Evolutionary conservation across 371 early-diverging fungal species (phyloP).

Genomic region (Mortierella sp.): DNA sequence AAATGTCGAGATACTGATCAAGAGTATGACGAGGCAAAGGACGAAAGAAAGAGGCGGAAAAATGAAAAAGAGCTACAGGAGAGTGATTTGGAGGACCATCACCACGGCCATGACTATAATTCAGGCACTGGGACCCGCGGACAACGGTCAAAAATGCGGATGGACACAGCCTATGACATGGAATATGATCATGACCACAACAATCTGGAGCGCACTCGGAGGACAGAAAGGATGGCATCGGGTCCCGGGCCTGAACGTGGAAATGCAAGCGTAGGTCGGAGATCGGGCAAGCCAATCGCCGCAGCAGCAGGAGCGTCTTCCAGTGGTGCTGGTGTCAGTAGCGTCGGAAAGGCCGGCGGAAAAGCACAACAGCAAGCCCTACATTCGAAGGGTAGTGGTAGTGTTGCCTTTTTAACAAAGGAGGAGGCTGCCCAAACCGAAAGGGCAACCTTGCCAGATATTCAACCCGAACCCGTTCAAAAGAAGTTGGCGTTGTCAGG

Average conservation of each 20-base stretch:
- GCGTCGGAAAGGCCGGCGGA: slow-evolving; percentile 8
- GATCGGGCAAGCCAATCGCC: slow-evolving; percentile 13
- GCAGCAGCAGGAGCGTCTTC: not conserved
- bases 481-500: slow-evolving; percentile 42
- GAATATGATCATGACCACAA: not conserved
- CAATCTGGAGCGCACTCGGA: slow-evolving; percentile 5
- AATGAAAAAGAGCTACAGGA: not conserved
- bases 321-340: not conserved
- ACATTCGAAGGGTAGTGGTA: not conserved
- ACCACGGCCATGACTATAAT: not conserved
- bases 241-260: not conserved
- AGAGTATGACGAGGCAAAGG: not conserved
- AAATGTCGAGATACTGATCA: not conserved
- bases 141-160: not conserved
- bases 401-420: slow-evolving; percentile 25
- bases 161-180: slow-evolving; percentile 20
- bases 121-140: not conserved
- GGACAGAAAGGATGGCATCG: not conserved
- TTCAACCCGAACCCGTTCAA: slow-evolving; percentile 28
- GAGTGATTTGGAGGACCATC: not conserved
- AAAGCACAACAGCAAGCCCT: not conserved
- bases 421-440: slow-evolving; percentile 42
- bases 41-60: not conserved
- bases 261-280: slow-evolving; percentile 7
- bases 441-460: slow-evolving; percentile 38